Evolutionary conservation across 768 basidiomycete genomes (phyloP).

Genomic region (Gloeophyllum trabeum): DNA sequence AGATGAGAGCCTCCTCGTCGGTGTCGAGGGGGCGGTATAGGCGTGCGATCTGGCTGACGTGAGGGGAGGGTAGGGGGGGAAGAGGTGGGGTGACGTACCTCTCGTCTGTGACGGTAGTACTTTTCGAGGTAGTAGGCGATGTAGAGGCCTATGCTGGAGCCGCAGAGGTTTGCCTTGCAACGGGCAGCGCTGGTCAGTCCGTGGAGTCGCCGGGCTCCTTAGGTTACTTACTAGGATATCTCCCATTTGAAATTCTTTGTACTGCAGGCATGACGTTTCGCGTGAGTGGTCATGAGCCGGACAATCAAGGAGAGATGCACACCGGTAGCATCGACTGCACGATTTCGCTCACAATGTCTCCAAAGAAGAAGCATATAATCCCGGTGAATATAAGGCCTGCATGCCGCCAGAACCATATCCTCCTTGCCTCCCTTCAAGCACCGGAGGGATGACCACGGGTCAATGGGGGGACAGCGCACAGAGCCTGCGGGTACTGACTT

Average conservation of each 20-base stretch:
- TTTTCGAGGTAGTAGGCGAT: constrained; percentile 57
- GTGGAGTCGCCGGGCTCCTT: no score
- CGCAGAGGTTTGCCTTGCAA: constrained; percentile 74
- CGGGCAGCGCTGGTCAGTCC: no score
- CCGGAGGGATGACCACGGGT: constrained; percentile 1
- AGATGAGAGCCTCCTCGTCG: constrained; percentile 20
- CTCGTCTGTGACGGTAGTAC: constrained; percentile 69
- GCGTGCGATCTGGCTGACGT: constrained; percentile 46
- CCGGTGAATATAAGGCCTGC: constrained; percentile 56
- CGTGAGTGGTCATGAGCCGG: background rate
- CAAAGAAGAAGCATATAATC: constrained; percentile 66
- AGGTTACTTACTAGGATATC: constrained; percentile 60
- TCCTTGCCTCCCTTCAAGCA: constrained; percentile 48
- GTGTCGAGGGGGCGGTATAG: constrained; percentile 60
- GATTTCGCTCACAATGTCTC: constrained; percentile 72
- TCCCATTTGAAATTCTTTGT: constrained; percentile 61
- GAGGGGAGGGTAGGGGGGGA: constrained; percentile 1
- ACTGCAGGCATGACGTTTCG: no score
- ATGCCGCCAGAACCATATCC: constrained; percentile 84
- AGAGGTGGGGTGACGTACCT: constrained; percentile 31
- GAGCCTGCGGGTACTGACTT: constrained; percentile 15
- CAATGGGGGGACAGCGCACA: background rate
- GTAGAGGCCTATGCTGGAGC: constrained; percentile 59
- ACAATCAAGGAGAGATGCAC: constrained; percentile 10
- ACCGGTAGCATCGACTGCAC: constrained; percentile 74